A percentile compares a stretch with the other conserved stretches of the same genome.
These are phyloP conservation scores for Saturnispora sekii DNA, from an alignment of 805 yeast genomes.

Conservation along the genomic window DNA sequence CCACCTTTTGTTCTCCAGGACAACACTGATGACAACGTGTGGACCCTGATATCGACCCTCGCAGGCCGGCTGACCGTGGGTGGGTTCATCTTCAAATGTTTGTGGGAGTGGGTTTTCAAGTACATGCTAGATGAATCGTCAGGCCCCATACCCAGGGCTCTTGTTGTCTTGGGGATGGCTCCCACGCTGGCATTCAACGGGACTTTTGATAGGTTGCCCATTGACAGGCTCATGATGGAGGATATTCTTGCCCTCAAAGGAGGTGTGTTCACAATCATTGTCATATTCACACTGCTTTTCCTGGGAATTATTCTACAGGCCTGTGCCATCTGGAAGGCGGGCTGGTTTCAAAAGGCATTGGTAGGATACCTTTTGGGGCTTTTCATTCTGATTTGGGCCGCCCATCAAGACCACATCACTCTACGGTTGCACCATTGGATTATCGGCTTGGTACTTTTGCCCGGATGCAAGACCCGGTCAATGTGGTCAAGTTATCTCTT, in stretches of 20 bases:
- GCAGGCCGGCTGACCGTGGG: constrained; percentile 43
- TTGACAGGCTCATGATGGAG: constrained; percentile 65
- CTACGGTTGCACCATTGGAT: constrained; percentile 75
- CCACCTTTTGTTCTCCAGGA: background rate
- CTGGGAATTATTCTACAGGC: constrained; percentile 65
- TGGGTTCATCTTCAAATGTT: constrained; percentile 43
- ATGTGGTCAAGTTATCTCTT: constrained; percentile 52
- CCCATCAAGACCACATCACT: constrained; percentile 48
- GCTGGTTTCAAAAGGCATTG: constrained; percentile 52
- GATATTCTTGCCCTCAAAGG: constrained; percentile 76
- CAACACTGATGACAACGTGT: background rate
- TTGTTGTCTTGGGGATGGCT: constrained; percentile 1
- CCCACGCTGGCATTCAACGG: constrained; percentile 57
- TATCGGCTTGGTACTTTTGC: constrained; percentile 64
- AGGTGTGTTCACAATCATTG: constrained; percentile 52
- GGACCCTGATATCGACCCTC: constrained; percentile 54
- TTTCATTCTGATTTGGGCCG: constrained; percentile 34
- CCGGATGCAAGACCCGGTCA: constrained; percentile 76
- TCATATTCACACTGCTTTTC: constrained; percentile 38
- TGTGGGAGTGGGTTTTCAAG: background rate
- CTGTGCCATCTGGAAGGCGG: constrained; percentile 68
- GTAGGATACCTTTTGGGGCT: constrained; percentile 40
- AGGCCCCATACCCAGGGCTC: background rate
- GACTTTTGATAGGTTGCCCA: constrained; percentile 81
- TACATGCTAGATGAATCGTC: background rate